Conservation (phyloP, 257 asterid species). For the Ocimum tenuiflorum region DNA sequence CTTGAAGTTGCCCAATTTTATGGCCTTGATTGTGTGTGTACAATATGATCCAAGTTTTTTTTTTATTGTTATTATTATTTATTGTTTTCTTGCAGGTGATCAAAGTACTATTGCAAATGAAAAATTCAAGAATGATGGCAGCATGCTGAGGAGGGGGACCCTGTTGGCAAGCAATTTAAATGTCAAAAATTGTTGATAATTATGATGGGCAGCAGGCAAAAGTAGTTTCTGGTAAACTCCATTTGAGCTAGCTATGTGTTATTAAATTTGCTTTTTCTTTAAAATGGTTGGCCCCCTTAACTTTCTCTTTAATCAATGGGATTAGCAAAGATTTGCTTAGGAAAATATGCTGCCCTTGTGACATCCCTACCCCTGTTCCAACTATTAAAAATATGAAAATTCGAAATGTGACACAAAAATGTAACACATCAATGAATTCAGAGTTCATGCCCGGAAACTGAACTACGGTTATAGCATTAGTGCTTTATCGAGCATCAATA, state of each 20-base stretch:
- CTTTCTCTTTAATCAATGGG: slow-evolving; percentile 51
- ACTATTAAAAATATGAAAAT: no score
- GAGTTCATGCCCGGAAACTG: no score
- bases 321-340: slow-evolving; percentile 5
- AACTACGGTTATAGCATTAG: no score
- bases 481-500: no score
- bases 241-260: slow-evolving; percentile 15
- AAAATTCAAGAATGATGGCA: slow-evolving; percentile 33
- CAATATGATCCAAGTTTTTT: background rate
- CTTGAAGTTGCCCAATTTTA: background rate
- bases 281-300: slow-evolving; percentile 32
- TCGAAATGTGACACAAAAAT: no score
- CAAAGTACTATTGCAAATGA: slow-evolving; percentile 11
- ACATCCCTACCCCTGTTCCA: slow-evolving; percentile 10
- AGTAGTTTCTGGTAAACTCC: slow-evolving; percentile 28
- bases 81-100: background rate
- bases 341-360: background rate
- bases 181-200: slow-evolving; percentile 42
- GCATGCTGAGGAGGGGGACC: slow-evolving; percentile 41
- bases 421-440: no score
- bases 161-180: slow-evolving; percentile 29
- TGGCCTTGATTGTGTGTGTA: background rate
- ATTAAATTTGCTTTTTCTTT: slow-evolving; percentile 20
- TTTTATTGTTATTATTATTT: no score
- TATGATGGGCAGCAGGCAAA: slow-evolving; percentile 50